Conservation (phyloP, 345 rosid species). For the Populus ilicifolia region DNA sequence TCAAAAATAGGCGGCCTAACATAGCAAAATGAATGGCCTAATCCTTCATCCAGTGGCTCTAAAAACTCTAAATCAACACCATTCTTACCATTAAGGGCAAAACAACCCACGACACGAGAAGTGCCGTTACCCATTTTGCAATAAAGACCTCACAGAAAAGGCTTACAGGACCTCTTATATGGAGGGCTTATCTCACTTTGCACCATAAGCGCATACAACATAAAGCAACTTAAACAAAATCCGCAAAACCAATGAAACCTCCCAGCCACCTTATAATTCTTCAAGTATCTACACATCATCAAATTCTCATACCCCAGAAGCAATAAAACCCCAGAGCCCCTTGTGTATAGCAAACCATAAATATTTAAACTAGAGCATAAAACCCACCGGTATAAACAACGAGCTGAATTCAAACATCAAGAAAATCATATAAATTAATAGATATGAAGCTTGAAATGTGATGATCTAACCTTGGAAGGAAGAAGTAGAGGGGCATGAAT, state of each 20-base stretch:
- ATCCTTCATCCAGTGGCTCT: constrained; percentile 87
- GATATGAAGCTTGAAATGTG: constrained; percentile 26
- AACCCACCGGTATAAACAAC: constrained; percentile 3
- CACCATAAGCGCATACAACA: constrained; percentile 53
- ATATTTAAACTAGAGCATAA: constrained; percentile 17
- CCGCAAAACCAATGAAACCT: constrained; percentile 50
- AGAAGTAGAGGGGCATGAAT: constrained; percentile 35
- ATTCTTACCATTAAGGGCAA: constrained; percentile 68
- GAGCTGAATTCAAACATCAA: constrained; percentile 5
- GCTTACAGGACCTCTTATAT: constrained; percentile 33
- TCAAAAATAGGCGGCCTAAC: constrained; percentile 79
- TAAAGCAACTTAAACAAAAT: constrained; percentile 38
- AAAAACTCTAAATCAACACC: constrained; percentile 80
- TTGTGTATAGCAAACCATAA: not conserved
- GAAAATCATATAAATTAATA: constrained; percentile 19
- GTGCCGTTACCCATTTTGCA: constrained; percentile 83
- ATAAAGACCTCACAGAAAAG: constrained; percentile 30
- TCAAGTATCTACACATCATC: constrained; percentile 55
- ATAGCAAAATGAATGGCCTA: constrained; percentile 97
- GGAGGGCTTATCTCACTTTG: constrained; percentile 45
- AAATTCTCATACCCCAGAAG: constrained; percentile 35
- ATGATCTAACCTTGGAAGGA: constrained; percentile 65
- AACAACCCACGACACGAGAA: constrained; percentile 94
- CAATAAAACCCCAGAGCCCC: constrained; percentile 13
- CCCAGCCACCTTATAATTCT: constrained; percentile 47